These are phyloP conservation scores for Helminthosporium solani DNA, from an alignment of 2,329 filamentous ascomycete species.

Conservation along the genomic window DNA sequence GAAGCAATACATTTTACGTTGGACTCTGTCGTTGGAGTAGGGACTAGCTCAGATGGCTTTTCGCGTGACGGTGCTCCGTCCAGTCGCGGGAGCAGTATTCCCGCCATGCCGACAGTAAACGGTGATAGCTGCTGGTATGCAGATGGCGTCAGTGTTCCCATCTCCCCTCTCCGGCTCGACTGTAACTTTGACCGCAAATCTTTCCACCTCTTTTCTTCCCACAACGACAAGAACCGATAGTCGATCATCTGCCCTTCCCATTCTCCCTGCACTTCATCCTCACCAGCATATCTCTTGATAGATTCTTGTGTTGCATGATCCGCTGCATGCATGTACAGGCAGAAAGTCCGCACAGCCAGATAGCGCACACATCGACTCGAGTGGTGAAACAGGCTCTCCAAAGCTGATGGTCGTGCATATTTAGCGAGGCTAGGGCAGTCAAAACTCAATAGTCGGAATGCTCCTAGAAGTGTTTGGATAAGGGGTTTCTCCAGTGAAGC, in stretches of 20 bases:
- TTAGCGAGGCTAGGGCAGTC: conserved; percentile 68
- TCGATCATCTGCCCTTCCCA: conserved; percentile 79
- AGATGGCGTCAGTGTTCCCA: background rate
- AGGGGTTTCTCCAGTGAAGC: conserved; percentile 17
- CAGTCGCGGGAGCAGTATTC: conserved; percentile 43
- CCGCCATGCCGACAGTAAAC: conserved; percentile 37
- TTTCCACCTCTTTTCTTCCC: conserved; percentile 61
- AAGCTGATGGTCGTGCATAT: conserved; percentile 63
- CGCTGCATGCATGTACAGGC: conserved; percentile 73
- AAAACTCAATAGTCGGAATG: conserved; percentile 78
- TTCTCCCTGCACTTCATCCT: conserved; percentile 63
- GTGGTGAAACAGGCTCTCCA: conserved; percentile 68
- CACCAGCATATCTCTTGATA: conserved; percentile 64
- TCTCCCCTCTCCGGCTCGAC: conserved; percentile 3
- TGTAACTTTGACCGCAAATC: conserved; percentile 16
- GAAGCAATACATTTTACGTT: conserved; percentile 72
- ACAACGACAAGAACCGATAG: conserved; percentile 69
- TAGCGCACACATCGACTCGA: conserved; percentile 66
- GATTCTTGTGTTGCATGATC: conserved; percentile 76
- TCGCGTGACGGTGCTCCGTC: conserved; percentile 31
- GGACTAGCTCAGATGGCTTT: conserved; percentile 46
- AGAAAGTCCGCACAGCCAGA: conserved; percentile 78
- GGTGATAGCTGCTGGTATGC: conserved; percentile 28
- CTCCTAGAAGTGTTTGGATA: conserved; percentile 60
- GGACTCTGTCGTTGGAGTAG: conserved; percentile 68